Base-by-base conservation (phyloP, 495 filamentous ascomycete genomes). In the Xanthoparmelia taractica region DNA sequence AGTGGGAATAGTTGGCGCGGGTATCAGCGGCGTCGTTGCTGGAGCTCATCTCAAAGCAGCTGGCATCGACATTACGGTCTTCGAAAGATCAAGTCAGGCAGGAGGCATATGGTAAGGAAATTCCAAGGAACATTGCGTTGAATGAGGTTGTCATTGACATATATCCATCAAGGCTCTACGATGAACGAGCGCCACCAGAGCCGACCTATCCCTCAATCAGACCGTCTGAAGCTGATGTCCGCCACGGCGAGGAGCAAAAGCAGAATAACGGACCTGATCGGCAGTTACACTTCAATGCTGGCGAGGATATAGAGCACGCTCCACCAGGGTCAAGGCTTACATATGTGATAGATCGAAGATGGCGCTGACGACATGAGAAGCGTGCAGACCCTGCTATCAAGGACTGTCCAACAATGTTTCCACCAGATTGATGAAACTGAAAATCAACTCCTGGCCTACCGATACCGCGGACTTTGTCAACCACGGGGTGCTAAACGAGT, bases 1-100 rank as follows among this genome's bases (percentile, higher is more conserved):
- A 34, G 82, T 88, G 1, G 87, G 85, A 15, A 80, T 90, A 20
- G 85, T 90, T 61, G 87, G 87, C 4, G 86, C 85, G 34, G 86
- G 87, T 12, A 84, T 89, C 47, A 87, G 84, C 60, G 86, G 87
- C 12, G 80, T 90, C 33, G 78, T 79, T 5, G 75, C 84, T 15
- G 84, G 85, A 23, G 84, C 79, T 10, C 84, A 89, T 71, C 75
- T 90, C 40, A 77, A 82, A 40, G 77, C 73, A 34, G 76, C 77
- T 57, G 84, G 83, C 1, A 64, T 88, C n/a, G 73, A 83, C 6
- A 83, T 88, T 38, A 82, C 78, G 0, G 80, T 89, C 0, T 88
- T 85, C 67, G 86, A 90, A 66, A 79, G 87, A 41, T 82, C 79
- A 34, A 72, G 76, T 54, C 75, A 73, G 18, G 58, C 4, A 73